Conservation (phyloP, 805 yeast genomes). For the Trichomonascus vanleenenianus region DNA sequence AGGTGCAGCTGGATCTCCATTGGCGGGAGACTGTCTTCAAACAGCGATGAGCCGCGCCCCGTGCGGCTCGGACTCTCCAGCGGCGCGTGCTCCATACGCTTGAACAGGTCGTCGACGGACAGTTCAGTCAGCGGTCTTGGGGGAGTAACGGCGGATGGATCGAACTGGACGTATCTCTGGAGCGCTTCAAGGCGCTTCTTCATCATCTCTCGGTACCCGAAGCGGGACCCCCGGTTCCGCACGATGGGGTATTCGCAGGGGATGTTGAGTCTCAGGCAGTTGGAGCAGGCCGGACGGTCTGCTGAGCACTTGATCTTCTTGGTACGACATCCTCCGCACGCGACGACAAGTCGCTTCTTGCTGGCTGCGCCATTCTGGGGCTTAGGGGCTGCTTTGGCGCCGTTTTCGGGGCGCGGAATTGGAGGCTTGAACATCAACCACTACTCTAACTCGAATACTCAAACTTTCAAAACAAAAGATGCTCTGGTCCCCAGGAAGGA, state of each 20-base stretch:
- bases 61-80: background rate
- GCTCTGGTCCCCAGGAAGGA: too few species aligned
- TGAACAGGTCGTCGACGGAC: background rate
- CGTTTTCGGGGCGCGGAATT: background rate
- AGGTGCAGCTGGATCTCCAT: constrained; percentile 24
- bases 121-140: background rate
- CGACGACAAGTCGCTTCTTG: constrained; percentile 26
- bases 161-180: constrained; percentile 7
- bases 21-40: constrained; percentile 7
- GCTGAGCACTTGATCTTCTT: constrained; percentile 32
- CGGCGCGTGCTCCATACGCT: background rate
- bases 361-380: constrained; percentile 1
- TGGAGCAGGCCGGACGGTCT: constrained; percentile 31
- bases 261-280: constrained; percentile 27
- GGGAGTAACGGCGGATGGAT: background rate
- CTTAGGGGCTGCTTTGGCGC: background rate
- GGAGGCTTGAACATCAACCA: constrained; percentile 1
- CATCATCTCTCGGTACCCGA: constrained; percentile 28
- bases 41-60: background rate
- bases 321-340: constrained; percentile 30
- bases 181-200: constrained; percentile 17
- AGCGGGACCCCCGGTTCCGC: constrained; percentile 31
- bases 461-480: too few species aligned
- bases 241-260: constrained; percentile 30
- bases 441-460: too few species aligned